Percentiles rank a stretch among this genome's conserved stretches.
phyloP scores from a whole-genome alignment of 495 filamentous ascomycete species.

The Letharia lupina region DNA sequence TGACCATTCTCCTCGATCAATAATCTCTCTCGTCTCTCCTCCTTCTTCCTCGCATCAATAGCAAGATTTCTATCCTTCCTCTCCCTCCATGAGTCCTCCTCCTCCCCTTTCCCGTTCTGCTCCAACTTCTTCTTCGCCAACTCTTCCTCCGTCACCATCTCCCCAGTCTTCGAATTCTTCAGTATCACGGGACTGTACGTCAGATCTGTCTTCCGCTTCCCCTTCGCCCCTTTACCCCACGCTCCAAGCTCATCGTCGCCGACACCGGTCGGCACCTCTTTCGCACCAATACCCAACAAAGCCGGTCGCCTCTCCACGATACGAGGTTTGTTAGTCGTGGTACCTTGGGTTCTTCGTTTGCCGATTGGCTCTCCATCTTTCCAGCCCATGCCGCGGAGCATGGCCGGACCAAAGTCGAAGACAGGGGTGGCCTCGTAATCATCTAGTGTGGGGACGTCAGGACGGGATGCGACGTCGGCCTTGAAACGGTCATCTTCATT shows the following conservation, averaged over 20 bases:
- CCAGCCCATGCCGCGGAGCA: conserved; percentile 91
- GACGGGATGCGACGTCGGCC: conserved; percentile 58
- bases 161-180: conserved; percentile 57
- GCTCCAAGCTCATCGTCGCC: conserved; percentile 68
- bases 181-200: conserved; percentile 61
- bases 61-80: conserved; percentile 41
- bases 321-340: conserved; percentile 34
- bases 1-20: conserved; percentile 33
- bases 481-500: conserved; percentile 64
- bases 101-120: conserved; percentile 30
- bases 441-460: conserved; percentile 65
- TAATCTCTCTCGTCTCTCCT: conserved; percentile 31
- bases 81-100: conserved; percentile 41
- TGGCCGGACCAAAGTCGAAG: conserved; percentile 83
- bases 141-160: conserved; percentile 57
- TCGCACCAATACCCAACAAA: conserved; percentile 78
- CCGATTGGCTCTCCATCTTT: conserved; percentile 71
- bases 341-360: conserved; percentile 40
- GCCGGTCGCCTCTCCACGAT: conserved; percentile 61
- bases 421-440: conserved; percentile 85
- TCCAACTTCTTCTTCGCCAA: conserved; percentile 39
- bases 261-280: conserved; percentile 52
- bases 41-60: conserved; percentile 35
- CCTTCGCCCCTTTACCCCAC: conserved; percentile 61
- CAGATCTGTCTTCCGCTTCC: conserved; percentile 43